Percentiles rank a stretch among this genome's conserved stretches.
Evolutionary conservation across 2,329 filamentous ascomycete species (phyloP).

Genomic region (Exophiala spinifera): DNA sequence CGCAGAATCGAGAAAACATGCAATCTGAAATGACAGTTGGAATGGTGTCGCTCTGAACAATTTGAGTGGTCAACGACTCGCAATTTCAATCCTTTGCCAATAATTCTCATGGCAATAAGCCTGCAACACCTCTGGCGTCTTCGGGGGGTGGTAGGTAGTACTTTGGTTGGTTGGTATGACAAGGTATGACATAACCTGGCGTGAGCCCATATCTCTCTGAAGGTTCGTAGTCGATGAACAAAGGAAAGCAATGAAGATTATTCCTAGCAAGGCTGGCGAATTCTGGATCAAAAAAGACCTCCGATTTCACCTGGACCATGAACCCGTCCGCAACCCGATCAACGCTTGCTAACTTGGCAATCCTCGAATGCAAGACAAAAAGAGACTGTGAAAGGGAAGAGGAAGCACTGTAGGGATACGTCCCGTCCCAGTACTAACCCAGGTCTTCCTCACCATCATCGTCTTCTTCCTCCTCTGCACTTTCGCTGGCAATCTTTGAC

Average conservation of each 20-base stretch:
- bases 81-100: neutral
- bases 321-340: conserved; percentile 20
- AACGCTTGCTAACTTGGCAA: conserved; percentile 30
- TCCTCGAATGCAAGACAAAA: conserved; percentile 24
- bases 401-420: neutral
- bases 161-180: conserved; percentile 11
- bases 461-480: conserved; percentile 52
- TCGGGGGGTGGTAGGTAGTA: neutral
- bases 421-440: conserved; percentile 10
- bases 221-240: conserved; percentile 20
- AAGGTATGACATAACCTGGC: conserved; percentile 24
- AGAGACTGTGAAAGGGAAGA: conserved; percentile 12
- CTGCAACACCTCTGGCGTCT: neutral
- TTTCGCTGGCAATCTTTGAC: conserved; percentile 47
- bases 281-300: conserved; percentile 17
- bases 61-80: neutral
- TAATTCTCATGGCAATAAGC: neutral
- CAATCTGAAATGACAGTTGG: conserved; percentile 20
- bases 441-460: conserved; percentile 53
- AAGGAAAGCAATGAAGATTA: conserved; percentile 21
- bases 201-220: conserved; percentile 28
- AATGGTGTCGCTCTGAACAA: conserved; percentile 3
- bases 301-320: conserved; percentile 15
- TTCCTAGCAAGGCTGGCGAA: conserved; percentile 25
- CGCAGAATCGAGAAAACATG: conserved; percentile 2